Percentiles rank a stretch among this genome's conserved stretches.
Conservation (phyloP, 2,329 filamentous ascomycete species). For the Talaromyces sp. region DNA sequence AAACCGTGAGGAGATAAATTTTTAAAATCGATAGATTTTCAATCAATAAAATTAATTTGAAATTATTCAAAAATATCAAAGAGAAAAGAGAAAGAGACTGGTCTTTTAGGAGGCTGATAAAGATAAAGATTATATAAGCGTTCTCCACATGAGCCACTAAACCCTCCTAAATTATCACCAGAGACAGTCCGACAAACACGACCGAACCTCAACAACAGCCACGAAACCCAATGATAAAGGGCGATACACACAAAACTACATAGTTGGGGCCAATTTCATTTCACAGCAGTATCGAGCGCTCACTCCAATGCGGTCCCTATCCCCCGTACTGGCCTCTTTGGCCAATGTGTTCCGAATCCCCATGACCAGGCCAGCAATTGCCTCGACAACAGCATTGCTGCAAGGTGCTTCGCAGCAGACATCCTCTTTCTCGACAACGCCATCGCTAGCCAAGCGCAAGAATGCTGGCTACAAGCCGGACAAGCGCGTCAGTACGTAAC, state of each 20-base stretch:
- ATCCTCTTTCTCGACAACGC: conserved; percentile 37
- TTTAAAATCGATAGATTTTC: too few species aligned
- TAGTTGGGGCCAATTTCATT: neutral
- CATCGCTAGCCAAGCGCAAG: conserved; percentile 35
- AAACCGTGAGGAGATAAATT: neutral
- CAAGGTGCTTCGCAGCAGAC: conserved; percentile 5
- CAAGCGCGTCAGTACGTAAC: conserved; percentile 40
- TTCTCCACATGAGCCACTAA: neutral
- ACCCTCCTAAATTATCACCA: neutral
- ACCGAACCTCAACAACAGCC: neutral
- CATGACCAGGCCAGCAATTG: conserved; percentile 19
- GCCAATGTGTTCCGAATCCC: conserved; percentile 40
- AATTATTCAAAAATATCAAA: neutral
- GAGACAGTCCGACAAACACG: neutral
- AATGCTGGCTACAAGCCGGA: conserved; percentile 28
- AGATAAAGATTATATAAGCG: neutral
- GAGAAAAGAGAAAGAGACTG: neutral
- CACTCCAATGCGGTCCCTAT: conserved; percentile 22
- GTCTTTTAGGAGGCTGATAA: neutral
- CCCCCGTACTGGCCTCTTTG: conserved; percentile 40
- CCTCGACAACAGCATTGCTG: conserved; percentile 13
- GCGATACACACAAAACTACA: neutral
- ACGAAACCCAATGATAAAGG: neutral
- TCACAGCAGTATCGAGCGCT: neutral
- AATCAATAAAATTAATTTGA: neutral